These are phyloP conservation scores for Ogataea allantospora DNA, from an alignment of 805 yeast species.

Conservation along the genomic window DNA sequence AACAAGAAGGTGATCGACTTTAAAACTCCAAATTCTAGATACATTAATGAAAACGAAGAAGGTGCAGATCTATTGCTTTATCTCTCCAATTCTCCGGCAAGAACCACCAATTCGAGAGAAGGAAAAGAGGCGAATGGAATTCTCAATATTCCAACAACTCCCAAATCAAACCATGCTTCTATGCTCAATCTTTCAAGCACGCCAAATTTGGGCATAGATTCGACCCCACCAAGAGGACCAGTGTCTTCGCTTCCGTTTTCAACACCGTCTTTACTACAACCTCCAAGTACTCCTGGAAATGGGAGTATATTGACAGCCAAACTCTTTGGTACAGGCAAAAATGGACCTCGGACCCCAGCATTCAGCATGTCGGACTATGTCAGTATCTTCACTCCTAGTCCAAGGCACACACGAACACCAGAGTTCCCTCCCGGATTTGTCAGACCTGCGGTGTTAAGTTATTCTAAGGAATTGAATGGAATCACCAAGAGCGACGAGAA, in stretches of 20 bases:
- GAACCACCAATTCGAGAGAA: conserved; percentile 34
- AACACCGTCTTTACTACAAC: conserved; percentile 24
- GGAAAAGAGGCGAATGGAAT: conserved; percentile 16
- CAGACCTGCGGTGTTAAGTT: conserved; percentile 22
- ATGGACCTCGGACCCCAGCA: conserved; percentile 50
- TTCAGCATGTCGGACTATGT: conserved; percentile 84
- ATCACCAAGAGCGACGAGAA: conserved; percentile 13
- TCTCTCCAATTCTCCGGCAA: conserved; percentile 74
- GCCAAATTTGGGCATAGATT: conserved; percentile 25
- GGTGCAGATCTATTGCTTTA: conserved; percentile 83
- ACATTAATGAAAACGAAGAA: conserved; percentile 41
- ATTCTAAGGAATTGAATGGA: conserved; percentile 27
- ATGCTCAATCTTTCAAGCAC: conserved; percentile 20
- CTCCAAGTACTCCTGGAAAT: conserved; percentile 20
- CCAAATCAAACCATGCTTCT: conserved; percentile 23
- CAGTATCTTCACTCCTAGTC: conserved; percentile 74
- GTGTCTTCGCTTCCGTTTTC: conserved; percentile 20
- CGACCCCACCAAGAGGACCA: conserved; percentile 28
- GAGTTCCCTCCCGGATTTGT: conserved; percentile 25
- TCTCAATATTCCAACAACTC: conserved; percentile 31
- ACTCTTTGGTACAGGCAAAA: conserved; percentile 23
- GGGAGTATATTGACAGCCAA: conserved; percentile 11
- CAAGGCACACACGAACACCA: conserved; percentile 41
- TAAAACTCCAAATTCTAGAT: conserved; percentile 32
- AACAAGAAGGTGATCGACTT: conserved; percentile 20